These are phyloP conservation scores for Solanum habrochaites DNA, from an alignment of 257 asterid genomes.

Conservation along the genomic window DNA sequence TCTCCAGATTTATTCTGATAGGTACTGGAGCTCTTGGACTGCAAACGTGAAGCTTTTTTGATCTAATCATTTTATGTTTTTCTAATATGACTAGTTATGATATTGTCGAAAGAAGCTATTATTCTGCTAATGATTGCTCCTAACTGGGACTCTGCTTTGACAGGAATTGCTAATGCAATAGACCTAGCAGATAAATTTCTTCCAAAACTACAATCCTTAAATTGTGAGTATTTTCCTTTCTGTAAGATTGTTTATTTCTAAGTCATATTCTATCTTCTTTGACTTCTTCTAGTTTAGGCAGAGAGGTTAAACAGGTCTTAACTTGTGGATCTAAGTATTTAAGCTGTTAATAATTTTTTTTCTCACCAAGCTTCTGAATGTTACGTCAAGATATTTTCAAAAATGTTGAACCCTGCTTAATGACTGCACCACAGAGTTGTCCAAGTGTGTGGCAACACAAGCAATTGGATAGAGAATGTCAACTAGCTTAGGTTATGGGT, in stretches of 20 bases:
- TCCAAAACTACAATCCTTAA: slow-evolving; percentile 74
- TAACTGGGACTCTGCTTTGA: slow-evolving; percentile 10
- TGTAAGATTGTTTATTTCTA: not conserved
- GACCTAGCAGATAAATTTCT: slow-evolving; percentile 94
- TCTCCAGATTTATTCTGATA: slow-evolving; percentile 79
- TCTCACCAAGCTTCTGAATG: not conserved
- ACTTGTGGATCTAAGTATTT: not conserved
- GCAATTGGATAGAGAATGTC: not conserved
- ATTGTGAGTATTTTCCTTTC: slow-evolving; percentile 51
- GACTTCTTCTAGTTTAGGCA: not conserved
- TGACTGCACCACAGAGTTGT: not conserved
- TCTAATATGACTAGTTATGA: not conserved
- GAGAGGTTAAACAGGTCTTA: not conserved
- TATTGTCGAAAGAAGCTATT: not conserved
- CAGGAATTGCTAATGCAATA: slow-evolving; percentile 97
- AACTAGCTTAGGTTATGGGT: not conserved
- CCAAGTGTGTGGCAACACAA: not conserved
- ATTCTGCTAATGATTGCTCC: not conserved
- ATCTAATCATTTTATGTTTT: not conserved
- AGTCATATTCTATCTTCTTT: not conserved
- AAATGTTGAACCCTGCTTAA: not conserved
- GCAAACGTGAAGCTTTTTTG: not conserved
- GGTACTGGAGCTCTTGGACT: slow-evolving; percentile 28
- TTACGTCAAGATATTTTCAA: not conserved
- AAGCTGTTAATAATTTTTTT: not conserved